A percentile compares a stretch with the other conserved stretches of the same genome.
Evolutionary conservation across 768 basidiomycete species (phyloP).

Genomic region (Hygrophorus pudorinus): DNA sequence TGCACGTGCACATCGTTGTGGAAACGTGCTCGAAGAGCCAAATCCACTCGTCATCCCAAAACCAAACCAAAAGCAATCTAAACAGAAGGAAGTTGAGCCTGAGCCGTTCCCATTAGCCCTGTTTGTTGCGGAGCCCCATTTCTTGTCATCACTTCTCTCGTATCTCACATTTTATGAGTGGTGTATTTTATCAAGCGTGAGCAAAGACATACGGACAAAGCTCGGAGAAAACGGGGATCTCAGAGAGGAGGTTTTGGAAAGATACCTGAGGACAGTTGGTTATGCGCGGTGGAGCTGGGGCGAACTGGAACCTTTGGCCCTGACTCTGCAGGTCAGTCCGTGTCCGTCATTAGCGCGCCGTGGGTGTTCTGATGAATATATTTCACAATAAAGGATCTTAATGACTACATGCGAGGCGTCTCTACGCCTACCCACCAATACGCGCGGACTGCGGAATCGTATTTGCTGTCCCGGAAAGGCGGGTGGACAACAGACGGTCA

Average conservation of each 20-base stretch:
- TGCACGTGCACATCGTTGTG: too few relatives aligned
- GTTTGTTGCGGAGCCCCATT: constrained; percentile 42
- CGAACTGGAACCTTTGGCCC: constrained; percentile 47
- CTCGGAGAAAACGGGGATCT: constrained; percentile 41
- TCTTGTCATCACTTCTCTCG: constrained; percentile 45
- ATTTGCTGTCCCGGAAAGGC: constrained; percentile 37
- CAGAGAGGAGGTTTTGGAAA: constrained; percentile 57
- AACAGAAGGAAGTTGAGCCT: constrained; percentile 1
- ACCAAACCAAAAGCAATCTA: background rate
- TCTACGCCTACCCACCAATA: constrained; percentile 70
- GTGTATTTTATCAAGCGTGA: constrained; percentile 48
- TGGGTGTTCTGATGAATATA: background rate
- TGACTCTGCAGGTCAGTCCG: constrained; percentile 49
- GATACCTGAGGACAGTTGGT: constrained; percentile 62
- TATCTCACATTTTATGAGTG: constrained; percentile 69
- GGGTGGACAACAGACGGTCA: background rate
- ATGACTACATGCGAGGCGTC: constrained; percentile 72
- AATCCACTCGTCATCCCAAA: too few relatives aligned
- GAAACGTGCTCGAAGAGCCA: too few relatives aligned
- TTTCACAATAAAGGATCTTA: constrained; percentile 50
- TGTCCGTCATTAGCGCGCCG: constrained; percentile 4
- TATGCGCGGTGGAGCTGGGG: constrained; percentile 59
- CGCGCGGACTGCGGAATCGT: constrained; percentile 44
- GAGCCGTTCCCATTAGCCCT: constrained; percentile 40
- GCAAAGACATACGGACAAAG: constrained; percentile 38